These are phyloP conservation scores for Saccharomycopsis crataegensis DNA, from an alignment of 1,139 yeast species.

Conservation along the genomic window DNA sequence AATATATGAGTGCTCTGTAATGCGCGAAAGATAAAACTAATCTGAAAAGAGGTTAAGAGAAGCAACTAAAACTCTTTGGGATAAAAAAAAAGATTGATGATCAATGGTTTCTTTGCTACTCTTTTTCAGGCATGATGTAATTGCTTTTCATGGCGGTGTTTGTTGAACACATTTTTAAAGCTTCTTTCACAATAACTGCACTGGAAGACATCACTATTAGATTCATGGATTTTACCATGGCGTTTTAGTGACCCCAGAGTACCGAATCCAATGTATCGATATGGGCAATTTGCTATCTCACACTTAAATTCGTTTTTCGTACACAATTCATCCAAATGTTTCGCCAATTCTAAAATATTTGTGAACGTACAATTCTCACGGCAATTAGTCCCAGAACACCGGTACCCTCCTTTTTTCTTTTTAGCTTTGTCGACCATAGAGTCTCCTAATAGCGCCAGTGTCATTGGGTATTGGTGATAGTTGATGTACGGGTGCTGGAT, in stretches of 20 bases:
- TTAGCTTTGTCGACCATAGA: constrained; percentile 8
- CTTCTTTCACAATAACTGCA: constrained; percentile 13
- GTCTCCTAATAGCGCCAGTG: constrained; percentile 8
- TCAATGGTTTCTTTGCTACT: no score
- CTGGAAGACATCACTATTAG: constrained; percentile 6
- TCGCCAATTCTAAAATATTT: constrained; percentile 14
- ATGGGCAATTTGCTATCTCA: constrained; percentile 8
- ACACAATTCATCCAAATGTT: constrained; percentile 14
- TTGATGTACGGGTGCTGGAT: not conserved
- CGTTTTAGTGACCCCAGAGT: constrained; percentile 18
- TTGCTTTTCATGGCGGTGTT: constrained; percentile 15
- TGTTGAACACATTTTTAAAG: constrained; percentile 14
- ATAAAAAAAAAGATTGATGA: not conserved
- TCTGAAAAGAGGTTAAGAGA: not conserved
- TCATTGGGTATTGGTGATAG: constrained; percentile 10
- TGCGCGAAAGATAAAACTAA: not conserved
- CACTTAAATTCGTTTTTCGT: constrained; percentile 17
- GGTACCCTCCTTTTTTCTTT: constrained; percentile 19
- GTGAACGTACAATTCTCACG: constrained; percentile 13
- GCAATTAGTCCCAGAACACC: constrained; percentile 17
- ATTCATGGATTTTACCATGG: constrained; percentile 15
- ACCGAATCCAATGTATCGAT: constrained; percentile 18
- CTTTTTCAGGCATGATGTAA: constrained; percentile 5
- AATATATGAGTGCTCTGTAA: no score
- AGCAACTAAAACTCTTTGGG: not conserved